Evolutionary conservation across 169 alveolate species (phyloP), one percentile per base, ranked within the genome.

Genomic region (Plasmodium knowlesi): DNA sequence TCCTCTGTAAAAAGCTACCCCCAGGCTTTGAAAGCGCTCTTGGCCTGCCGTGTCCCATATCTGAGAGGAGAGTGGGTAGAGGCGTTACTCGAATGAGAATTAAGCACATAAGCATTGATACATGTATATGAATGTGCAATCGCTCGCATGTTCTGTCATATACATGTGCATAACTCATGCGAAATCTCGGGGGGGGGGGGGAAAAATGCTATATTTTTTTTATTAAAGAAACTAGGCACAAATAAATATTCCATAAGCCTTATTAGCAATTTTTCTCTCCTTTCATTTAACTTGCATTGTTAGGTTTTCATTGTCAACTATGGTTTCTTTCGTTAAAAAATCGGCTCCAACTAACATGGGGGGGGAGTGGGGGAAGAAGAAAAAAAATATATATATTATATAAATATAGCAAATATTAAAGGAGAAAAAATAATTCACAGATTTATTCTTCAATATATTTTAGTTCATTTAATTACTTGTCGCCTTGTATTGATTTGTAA

Each of bases 41-140:
- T 99, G 99, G 2, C 99, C 99, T 67, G 99, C 99, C 25, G 99
- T 99, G 89, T 99, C 99, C 99, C 98, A 97, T 10, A 97, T 98
- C 98, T 98, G 80, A 10, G 46, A 80, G 41, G 53, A 6, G 50
- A 82, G 73, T 12, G 37, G 50, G 43, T 89, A 41, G 32, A 50
- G 2, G 19, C 5, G 37, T 67, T 67, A 67, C 76, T 28, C 41
- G n/a, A 67, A 28, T 67, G 12, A 19, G 0, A 25, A 67, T 67
- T 25, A 1, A 22, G 4, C 76, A 67, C 37, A 67, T 67, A 22
- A 5, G 34, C 82, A 53, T 54, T 37, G 32, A 46, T 22, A 16
- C 54, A 92, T 71, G 32, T 61, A 82, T 70, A 80, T 82, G 5
- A 43, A 82, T 70, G 73, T 81, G 9, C 16, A 28, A 12, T 16